Evolutionary conservation across 1,284 basidiomycete genomes (phyloP).

Genomic region (Boletus putidus): DNA sequence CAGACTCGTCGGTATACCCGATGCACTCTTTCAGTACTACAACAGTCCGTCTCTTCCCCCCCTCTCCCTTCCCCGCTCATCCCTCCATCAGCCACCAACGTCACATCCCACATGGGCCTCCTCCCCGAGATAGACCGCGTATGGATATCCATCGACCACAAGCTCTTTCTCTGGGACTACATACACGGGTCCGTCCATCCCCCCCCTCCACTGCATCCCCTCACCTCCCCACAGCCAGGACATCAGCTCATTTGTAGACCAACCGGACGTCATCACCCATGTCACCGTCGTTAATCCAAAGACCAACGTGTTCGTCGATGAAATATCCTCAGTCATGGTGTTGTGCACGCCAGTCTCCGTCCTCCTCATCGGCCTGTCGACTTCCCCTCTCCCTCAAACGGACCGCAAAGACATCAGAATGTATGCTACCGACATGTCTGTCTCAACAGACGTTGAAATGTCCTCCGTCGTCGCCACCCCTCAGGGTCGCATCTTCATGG

Average conservation of each 20-base stretch:
- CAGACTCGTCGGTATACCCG: slow-evolving; percentile 78
- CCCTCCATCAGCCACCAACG: slow-evolving; percentile 49
- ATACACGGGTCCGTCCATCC: slow-evolving; percentile 69
- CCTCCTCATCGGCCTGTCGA: slow-evolving; percentile 83
- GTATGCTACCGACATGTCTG: slow-evolving; percentile 86
- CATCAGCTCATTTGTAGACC: slow-evolving; percentile 86
- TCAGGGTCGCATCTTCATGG: slow-evolving; percentile 90
- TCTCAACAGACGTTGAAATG: slow-evolving; percentile 83
- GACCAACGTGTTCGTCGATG: slow-evolving; percentile 86
- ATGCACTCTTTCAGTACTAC: slow-evolving; percentile 78
- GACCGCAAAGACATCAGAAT: slow-evolving; percentile 76
- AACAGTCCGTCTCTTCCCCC: slow-evolving; percentile 53
- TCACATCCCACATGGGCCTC: slow-evolving; percentile 81
- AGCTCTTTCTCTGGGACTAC: slow-evolving; percentile 97
- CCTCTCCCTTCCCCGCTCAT: slow-evolving; percentile 19
- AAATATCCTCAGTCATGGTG: slow-evolving; percentile 87
- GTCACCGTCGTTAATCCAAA: slow-evolving; percentile 84
- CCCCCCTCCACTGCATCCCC: neutral
- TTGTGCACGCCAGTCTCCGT: slow-evolving; percentile 86
- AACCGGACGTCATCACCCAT: slow-evolving; percentile 87
- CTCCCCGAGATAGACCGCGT: slow-evolving; percentile 93
- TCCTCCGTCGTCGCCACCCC: slow-evolving; percentile 76
- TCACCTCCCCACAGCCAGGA: slow-evolving; percentile 57
- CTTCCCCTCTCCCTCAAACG: slow-evolving; percentile 49
- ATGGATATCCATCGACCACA: slow-evolving; percentile 95